A percentile compares a stretch with the other conserved stretches of the same genome.
These are phyloP conservation scores for Leptodontidium sp. DNA, from an alignment of 2,329 filamentous ascomycete species.

Conservation along the genomic window DNA sequence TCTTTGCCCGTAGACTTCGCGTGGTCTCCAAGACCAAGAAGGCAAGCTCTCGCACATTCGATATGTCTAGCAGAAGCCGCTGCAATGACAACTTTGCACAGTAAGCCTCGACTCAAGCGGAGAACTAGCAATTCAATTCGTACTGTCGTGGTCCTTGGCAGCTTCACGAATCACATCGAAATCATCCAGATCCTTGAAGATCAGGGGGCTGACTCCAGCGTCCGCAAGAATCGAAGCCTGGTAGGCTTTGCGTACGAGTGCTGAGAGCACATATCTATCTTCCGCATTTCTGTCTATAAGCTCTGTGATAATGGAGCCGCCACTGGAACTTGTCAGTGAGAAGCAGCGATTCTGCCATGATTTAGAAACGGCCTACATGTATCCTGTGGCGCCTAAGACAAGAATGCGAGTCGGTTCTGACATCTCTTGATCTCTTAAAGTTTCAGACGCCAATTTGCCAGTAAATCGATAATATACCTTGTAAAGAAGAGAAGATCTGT, in stretches of 20 bases:
- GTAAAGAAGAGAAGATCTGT: too few species aligned
- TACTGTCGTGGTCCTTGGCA: constrained; percentile 38
- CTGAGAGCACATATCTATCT: constrained; percentile 31
- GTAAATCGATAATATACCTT: neutral
- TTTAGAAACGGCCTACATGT: constrained; percentile 29
- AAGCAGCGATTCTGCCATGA: neutral
- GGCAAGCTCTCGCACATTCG: constrained; percentile 50
- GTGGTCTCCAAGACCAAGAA: constrained; percentile 53
- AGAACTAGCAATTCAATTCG: neutral
- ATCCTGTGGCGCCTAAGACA: constrained; percentile 37
- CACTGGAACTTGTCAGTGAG: constrained; percentile 28
- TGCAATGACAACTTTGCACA: constrained; percentile 52
- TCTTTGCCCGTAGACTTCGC: constrained; percentile 47
- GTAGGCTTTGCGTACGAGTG: constrained; percentile 39
- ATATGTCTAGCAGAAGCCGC: constrained; percentile 52
- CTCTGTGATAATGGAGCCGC: constrained; percentile 35
- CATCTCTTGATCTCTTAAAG: neutral
- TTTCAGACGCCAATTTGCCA: neutral
- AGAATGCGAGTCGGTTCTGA: constrained; percentile 39
- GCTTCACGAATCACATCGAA: constrained; percentile 34
- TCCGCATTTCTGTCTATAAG: constrained; percentile 22
- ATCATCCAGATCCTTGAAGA: constrained; percentile 41
- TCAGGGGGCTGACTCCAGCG: constrained; percentile 34
- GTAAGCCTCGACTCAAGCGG: constrained; percentile 6
- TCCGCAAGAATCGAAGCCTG: constrained; percentile 38